phyloP scores from a whole-genome alignment of 805 yeast species.

The Candida taoyuanica region DNA sequence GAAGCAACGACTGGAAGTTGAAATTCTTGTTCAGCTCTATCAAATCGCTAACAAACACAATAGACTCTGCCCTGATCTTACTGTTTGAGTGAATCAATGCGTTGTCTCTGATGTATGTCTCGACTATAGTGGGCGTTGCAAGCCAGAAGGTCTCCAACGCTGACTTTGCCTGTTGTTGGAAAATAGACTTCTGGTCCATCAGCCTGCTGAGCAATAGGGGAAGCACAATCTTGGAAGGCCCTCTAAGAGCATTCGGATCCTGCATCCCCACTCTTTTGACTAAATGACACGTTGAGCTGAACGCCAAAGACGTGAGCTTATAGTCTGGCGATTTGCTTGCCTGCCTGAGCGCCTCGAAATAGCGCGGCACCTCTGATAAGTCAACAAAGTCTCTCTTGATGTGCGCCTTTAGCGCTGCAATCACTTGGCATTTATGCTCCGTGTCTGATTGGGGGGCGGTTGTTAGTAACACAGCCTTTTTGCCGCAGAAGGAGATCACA shows the following conservation, averaged over 20 bases:
- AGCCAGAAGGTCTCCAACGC: conserved; percentile 54
- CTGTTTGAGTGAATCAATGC: conserved; percentile 39
- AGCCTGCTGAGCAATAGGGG: conserved; percentile 49
- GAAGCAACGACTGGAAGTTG: conserved; percentile 27
- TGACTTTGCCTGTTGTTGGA: conserved; percentile 41
- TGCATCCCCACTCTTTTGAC: conserved; percentile 57
- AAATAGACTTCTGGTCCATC: conserved; percentile 35
- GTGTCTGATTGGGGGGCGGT: conserved; percentile 15
- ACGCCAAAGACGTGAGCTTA: conserved; percentile 38
- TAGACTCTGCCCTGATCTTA: conserved; percentile 38
- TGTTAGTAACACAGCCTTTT: background rate
- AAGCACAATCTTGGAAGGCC: conserved; percentile 40
- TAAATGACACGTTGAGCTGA: conserved; percentile 50
- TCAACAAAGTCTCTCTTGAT: conserved; percentile 54
- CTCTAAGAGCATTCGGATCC: conserved; percentile 40
- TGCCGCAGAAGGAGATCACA: background rate
- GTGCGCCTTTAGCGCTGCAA: conserved; percentile 42
- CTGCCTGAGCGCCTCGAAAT: conserved; percentile 44
- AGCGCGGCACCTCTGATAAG: conserved; percentile 42
- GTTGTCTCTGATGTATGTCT: conserved; percentile 37
- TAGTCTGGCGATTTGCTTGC: conserved; percentile 39
- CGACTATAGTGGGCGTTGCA: conserved; percentile 45
- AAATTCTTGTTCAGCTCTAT: conserved; percentile 33
- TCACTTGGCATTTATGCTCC: conserved; percentile 15
- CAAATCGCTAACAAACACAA: conserved; percentile 41